A percentile compares a stretch with the other conserved stretches of the same genome.
Evolutionary conservation across 1,284 basidiomycete species (phyloP).

Genomic region (Malassezia vespertilionis): DNA sequence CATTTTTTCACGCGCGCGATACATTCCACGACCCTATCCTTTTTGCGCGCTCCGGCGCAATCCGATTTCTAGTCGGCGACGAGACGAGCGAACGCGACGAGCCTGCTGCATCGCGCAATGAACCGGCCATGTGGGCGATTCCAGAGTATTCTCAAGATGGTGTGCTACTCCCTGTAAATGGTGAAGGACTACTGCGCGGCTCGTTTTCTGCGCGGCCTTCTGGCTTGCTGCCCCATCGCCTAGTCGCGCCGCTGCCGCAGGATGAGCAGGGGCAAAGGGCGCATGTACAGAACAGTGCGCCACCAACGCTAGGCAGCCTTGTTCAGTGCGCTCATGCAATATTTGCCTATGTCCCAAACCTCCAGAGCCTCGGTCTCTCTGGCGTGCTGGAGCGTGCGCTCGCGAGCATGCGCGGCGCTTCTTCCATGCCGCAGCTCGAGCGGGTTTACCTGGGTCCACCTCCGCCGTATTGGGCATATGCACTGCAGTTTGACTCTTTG

Average conservation of each 20-base stretch:
- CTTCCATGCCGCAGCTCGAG: not conserved
- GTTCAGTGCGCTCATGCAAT: not conserved
- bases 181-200: not conserved
- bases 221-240: not conserved
- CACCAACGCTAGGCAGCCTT: conserved; percentile 9
- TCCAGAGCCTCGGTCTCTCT: conserved; percentile 5
- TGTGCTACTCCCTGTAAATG: not conserved
- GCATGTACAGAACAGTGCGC: not conserved
- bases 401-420: not conserved
- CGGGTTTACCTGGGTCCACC: conserved; percentile 9
- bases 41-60: conserved; percentile 5
- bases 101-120: not conserved
- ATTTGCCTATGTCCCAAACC: not conserved
- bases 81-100: not conserved
- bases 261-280: not conserved
- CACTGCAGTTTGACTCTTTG: not conserved
- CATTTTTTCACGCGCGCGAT: conserved; percentile 2
- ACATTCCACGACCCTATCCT: conserved; percentile 9
- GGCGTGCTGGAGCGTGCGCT: conserved; percentile 11
- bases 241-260: not conserved
- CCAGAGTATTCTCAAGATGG: not conserved
- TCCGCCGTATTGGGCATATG: conserved; percentile 5
- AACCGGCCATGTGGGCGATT: not conserved
- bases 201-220: conserved; percentile 5
- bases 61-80: conserved; percentile 1